Base-by-base conservation (phyloP, 495 filamentous ascomycete species). In the Daldinia grandis region DNA sequence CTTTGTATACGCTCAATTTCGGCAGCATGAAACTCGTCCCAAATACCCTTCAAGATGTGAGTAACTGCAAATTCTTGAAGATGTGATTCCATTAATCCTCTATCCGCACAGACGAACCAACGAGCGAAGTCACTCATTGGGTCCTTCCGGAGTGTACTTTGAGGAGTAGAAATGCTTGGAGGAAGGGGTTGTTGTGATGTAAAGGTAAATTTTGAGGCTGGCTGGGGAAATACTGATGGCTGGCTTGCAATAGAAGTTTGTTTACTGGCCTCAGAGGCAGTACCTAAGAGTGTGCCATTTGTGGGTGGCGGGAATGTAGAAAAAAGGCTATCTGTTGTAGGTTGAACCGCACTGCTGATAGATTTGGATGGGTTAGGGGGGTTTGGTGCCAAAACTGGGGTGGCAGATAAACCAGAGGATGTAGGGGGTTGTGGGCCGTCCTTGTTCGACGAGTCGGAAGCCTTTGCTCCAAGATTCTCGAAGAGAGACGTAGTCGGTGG, bases 61-160 rank as follows among this genome's bases (percentile, higher is more conserved):
- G 78, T 76, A n/a, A 85, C 73, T 1, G 77, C 74, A 33, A 69
- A 42, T 21, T 76, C 59, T 50, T 76, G 69, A 28, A 84, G 78
- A 24, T 69, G 44, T 9, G 79, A 63, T 19, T 80, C 78, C 72
- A 84, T 73, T 12, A 84, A 28, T 8, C 83, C 83, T n/a, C 55
- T 70, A 47, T 85, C 83, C 12, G 75, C 83, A 24, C 71, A 66
- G 56, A 83, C 81, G 38, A 80, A 82, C 83, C 83, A 85, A n/a
- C 75, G 76, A 17, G 82, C 76, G 12, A 85, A 79, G 37, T 79
- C 76, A 14, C 68, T 76, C 67, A 84, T 76, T 5, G 69, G 58
- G 47, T 85, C 80, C 4, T 58, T 64, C 21, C 74, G 28, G 2
- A 30, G 17, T 7, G 33, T 35, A 8, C 19, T 58, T n/a, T 55